A percentile compares a stretch with the other conserved stretches of the same genome.
Evolutionary conservation across 164 flowering plant species (phyloP).

Genomic region (Kalanchoe fedtschenkoi): DNA sequence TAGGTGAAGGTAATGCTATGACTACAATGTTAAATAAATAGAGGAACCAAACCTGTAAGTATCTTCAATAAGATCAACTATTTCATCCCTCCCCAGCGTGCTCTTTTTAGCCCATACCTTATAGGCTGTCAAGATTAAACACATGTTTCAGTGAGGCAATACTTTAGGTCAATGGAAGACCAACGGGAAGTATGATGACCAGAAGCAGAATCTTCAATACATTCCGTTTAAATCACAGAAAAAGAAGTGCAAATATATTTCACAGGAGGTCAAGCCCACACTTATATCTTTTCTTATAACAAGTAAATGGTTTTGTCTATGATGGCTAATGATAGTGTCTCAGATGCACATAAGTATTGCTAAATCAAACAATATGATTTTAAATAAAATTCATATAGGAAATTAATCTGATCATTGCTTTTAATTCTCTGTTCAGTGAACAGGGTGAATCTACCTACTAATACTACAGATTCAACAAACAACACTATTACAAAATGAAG

Average conservation of each 20-base stretch:
- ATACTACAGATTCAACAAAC: neutral
- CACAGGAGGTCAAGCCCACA: neutral
- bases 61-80: conserved; percentile 81
- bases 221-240: neutral
- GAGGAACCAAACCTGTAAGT: conserved; percentile 56
- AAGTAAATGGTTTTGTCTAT: neutral
- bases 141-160: neutral
- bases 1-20: neutral
- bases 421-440: neutral
- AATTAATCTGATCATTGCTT: neutral
- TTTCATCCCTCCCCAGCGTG: conserved; percentile 60
- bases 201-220: neutral
- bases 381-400: neutral
- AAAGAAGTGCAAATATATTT: neutral
- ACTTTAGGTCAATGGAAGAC: neutral
- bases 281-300: neutral
- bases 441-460: neutral
- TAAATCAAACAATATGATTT: neutral
- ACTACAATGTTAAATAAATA: neutral
- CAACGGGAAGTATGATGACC: neutral
- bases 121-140: conserved; percentile 32
- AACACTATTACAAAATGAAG: neutral
- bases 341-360: neutral
- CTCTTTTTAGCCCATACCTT: conserved; percentile 58
- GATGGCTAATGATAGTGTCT: neutral